phyloP scores from a whole-genome alignment of 2,329 filamentous ascomycete genomes.

The Scolecobasidium constrictum region DNA sequence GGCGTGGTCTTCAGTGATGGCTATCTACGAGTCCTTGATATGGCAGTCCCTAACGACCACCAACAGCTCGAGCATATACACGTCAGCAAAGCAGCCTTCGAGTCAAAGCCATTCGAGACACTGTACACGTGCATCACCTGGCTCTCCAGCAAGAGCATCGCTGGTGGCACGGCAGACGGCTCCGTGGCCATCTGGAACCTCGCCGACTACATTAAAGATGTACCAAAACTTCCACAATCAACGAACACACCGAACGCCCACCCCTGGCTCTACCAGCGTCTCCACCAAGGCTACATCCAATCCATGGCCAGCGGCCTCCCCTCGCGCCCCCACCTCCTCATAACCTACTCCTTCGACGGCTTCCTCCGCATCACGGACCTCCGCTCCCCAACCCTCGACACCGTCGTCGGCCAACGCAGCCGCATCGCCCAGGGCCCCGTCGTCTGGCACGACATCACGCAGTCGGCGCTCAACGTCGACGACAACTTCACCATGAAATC shows the following conservation, averaged over 20 bases:
- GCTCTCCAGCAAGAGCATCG: slow-evolving; percentile 44
- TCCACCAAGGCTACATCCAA: slow-evolving; percentile 37
- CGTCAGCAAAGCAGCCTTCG: slow-evolving; percentile 37
- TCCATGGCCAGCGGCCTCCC: slow-evolving; percentile 41
- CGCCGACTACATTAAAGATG: slow-evolving; percentile 28
- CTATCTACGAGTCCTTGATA: slow-evolving; percentile 40
- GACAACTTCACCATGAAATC: slow-evolving; percentile 42
- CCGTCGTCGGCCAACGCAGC: slow-evolving; percentile 33
- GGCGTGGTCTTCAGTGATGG: slow-evolving; percentile 51
- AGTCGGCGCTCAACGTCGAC: slow-evolving; percentile 43
- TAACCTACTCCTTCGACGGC: slow-evolving; percentile 44
- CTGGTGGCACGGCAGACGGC: slow-evolving; percentile 45
- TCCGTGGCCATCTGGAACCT: slow-evolving; percentile 43
- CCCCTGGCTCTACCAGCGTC: slow-evolving; percentile 32
- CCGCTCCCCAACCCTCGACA: slow-evolving; percentile 33
- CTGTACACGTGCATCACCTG: slow-evolving; percentile 47
- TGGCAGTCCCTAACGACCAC: slow-evolving; percentile 21
- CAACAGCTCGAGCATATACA: slow-evolving; percentile 23
- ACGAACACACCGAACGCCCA: slow-evolving; percentile 14
- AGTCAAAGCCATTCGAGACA: slow-evolving; percentile 37
- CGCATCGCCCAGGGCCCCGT: slow-evolving; percentile 39
- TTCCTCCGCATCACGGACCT: slow-evolving; percentile 45
- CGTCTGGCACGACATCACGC: slow-evolving; percentile 44
- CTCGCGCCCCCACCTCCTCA: slow-evolving; percentile 40
- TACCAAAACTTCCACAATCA: slow-evolving; percentile 9